These are phyloP conservation scores for Entophlyctis luteolus DNA, from an alignment of 192 early-diverging fungal genomes.

Conservation along the genomic window DNA sequence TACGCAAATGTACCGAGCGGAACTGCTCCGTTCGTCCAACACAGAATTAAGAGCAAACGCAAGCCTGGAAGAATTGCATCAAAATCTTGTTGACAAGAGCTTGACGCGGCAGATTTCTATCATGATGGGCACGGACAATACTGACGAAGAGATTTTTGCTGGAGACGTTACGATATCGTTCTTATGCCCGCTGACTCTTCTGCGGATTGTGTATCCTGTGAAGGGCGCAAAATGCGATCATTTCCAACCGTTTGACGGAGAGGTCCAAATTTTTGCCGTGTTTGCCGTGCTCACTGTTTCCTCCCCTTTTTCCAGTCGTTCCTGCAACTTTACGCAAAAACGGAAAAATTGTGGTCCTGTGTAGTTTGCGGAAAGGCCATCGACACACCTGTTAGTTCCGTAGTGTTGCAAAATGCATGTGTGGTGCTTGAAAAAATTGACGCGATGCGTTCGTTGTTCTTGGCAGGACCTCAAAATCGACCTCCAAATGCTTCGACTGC, in stretches of 20 bases:
- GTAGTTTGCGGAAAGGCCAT: slow-evolving; percentile 25
- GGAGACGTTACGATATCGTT: slow-evolving; percentile 33
- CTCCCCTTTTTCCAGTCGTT: slow-evolving; percentile 9
- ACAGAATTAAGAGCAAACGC: not conserved
- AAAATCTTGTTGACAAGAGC: not conserved
- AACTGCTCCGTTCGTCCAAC: no score
- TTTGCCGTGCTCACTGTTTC: not conserved
- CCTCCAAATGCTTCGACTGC: slow-evolving; percentile 8
- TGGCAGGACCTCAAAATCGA: slow-evolving; percentile 32
- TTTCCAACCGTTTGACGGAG: slow-evolving; percentile 33
- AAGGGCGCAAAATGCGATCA: slow-evolving; percentile 33
- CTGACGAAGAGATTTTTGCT: slow-evolving; percentile 31
- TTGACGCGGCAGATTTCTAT: not conserved
- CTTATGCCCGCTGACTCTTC: slow-evolving; percentile 30
- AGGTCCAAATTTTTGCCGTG: slow-evolving; percentile 6
- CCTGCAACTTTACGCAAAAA: slow-evolving; percentile 6
- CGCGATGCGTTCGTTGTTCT: not conserved
- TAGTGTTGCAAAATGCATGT: not conserved
- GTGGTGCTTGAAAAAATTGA: no score
- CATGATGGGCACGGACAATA: not conserved
- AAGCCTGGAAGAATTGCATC: not conserved
- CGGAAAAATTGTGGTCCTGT: slow-evolving; percentile 26
- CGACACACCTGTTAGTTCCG: not conserved
- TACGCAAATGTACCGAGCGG: no score
- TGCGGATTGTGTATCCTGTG: slow-evolving; percentile 22